Conservation (phyloP, 805 yeast genomes). For the Tetrapisispora fleetii region DNA sequence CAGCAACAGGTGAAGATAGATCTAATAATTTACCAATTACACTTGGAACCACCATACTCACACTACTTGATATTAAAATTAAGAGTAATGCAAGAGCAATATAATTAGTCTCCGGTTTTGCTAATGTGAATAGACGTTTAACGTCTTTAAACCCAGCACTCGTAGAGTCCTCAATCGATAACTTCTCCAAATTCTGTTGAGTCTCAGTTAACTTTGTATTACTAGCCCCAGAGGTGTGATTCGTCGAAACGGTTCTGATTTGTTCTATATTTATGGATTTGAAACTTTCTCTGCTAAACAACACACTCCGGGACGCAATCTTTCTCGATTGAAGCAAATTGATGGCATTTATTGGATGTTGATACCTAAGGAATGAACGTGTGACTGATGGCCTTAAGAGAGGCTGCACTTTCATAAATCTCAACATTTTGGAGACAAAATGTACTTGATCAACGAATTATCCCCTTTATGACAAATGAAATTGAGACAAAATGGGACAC, state of each 20-base stretch:
- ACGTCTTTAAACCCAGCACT: conserved; percentile 17
- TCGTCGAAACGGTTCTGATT: not conserved
- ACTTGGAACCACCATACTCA: conserved; percentile 72
- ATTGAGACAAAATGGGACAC: not conserved
- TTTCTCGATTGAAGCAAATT: not conserved
- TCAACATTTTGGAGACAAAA: not conserved
- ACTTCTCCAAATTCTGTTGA: conserved; percentile 5
- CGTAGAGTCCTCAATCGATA: conserved; percentile 24
- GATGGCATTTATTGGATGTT: not conserved
- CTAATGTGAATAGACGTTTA: conserved; percentile 42
- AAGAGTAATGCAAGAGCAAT: conserved; percentile 53
- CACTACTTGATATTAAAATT: conserved; percentile 61
- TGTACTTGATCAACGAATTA: not conserved
- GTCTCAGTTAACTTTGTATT: not conserved
- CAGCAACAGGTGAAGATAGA: conserved; percentile 34
- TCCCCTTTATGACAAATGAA: not conserved
- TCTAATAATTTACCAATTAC: conserved; percentile 83
- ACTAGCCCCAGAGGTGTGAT: not conserved
- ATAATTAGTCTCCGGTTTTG: conserved; percentile 46
- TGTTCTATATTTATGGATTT: not conserved
- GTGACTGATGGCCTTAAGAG: not conserved
- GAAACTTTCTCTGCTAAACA: too few relatives aligned
- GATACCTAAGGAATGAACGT: not conserved
- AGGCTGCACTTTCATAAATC: not conserved
- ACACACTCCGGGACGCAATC: not conserved